These are phyloP conservation scores for Draba incana DNA, from an alignment of 345 rosid species.

Conservation along the genomic window DNA sequence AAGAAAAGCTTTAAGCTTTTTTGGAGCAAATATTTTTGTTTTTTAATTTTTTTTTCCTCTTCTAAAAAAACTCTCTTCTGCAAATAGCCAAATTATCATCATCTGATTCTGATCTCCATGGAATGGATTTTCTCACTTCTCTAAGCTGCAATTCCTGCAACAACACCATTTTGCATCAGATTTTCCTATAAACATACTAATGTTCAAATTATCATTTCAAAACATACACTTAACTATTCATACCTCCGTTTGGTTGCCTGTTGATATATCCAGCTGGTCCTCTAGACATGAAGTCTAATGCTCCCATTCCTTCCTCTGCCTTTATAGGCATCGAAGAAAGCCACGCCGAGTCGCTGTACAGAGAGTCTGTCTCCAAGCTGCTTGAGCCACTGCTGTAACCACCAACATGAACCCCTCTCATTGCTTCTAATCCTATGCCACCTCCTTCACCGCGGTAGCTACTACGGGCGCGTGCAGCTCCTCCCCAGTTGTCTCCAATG, in stretches of 20 bases:
- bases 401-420: constrained; percentile 39
- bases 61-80: constrained; percentile 45
- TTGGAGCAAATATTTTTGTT: constrained; percentile 4
- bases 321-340: constrained; percentile 39
- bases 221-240: neutral
- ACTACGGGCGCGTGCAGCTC: constrained; percentile 36
- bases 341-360: constrained; percentile 44
- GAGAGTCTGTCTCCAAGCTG: constrained; percentile 39
- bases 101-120: constrained; percentile 40
- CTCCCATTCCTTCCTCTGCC: constrained; percentile 44
- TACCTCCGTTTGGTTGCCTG: constrained; percentile 45
- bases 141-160: constrained; percentile 47
- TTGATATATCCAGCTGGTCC: constrained; percentile 43
- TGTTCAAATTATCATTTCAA: neutral
- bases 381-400: constrained; percentile 35
- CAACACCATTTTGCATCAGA: neutral
- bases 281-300: constrained; percentile 46
- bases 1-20: constrained; percentile 32
- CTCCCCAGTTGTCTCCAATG: constrained; percentile 66
- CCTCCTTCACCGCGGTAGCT: constrained; percentile 39
- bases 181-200: neutral
- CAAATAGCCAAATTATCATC: constrained; percentile 34
- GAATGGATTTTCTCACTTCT: constrained; percentile 36
- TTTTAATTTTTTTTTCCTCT: constrained; percentile 29
- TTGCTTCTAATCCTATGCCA: constrained; percentile 42